These are phyloP conservation scores for Eucalyptus camaldulensis DNA, from an alignment of 345 rosid genomes.

Conservation along the genomic window DNA sequence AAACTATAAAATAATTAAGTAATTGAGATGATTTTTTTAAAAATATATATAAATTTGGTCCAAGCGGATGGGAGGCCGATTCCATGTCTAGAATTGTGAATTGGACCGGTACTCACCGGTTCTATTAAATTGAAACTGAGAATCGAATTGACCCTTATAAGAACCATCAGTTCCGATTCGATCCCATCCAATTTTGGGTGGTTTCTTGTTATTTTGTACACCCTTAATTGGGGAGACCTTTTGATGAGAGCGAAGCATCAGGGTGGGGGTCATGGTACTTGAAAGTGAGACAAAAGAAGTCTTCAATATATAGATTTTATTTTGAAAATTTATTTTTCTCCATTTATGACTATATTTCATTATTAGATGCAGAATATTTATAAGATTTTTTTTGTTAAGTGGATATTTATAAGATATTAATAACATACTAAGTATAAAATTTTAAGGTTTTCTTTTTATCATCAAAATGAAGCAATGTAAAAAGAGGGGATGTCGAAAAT, in stretches of 20 bases:
- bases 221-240: background rate
- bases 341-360: background rate
- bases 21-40: too few relatives aligned
- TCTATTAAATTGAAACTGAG: too few relatives aligned
- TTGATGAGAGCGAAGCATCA: too few relatives aligned
- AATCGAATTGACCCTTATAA: fast-evolving
- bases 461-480: too few relatives aligned
- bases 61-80: too few relatives aligned
- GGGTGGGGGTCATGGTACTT: background rate
- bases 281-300: background rate
- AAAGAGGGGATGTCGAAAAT: too few relatives aligned
- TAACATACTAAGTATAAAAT: too few relatives aligned
- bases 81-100: too few relatives aligned
- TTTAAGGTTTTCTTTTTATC: too few relatives aligned
- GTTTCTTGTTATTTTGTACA: fast-evolving
- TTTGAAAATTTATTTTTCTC: background rate
- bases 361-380: background rate
- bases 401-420: background rate
- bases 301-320: background rate
- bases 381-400: too few relatives aligned
- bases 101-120: fast-evolving
- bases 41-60: too few relatives aligned
- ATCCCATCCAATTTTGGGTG: fast-evolving
- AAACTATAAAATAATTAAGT: too few relatives aligned
- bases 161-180: fast-evolving